phyloP scores from a whole-genome alignment of 78 protist genomes.

The Speleostelium caveatum region DNA sequence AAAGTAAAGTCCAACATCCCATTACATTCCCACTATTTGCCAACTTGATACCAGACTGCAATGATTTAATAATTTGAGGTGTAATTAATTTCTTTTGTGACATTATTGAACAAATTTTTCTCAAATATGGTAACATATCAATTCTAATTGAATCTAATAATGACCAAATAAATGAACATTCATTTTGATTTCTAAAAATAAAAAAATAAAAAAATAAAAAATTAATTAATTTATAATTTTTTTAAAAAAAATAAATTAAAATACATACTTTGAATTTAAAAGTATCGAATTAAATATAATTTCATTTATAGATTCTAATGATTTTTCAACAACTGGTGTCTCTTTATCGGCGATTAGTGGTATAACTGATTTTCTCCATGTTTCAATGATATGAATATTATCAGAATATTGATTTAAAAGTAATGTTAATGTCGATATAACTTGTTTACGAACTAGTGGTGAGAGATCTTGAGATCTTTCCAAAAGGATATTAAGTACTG shows the following conservation, averaged over 20 bases:
- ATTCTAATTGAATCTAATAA: slow-evolving; percentile 17
- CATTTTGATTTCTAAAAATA: too few species aligned
- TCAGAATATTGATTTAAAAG: background rate
- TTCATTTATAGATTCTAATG: slow-evolving; percentile 22
- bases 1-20: slow-evolving; percentile 48
- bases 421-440: slow-evolving; percentile 13
- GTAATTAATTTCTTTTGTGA: slow-evolving; percentile 55
- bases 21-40: background rate
- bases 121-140: slow-evolving; percentile 48
- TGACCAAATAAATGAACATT: background rate
- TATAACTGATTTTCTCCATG: slow-evolving; percentile 61
- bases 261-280: background rate
- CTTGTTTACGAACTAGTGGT: slow-evolving; percentile 71
- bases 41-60: slow-evolving; percentile 9
- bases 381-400: slow-evolving; percentile 9
- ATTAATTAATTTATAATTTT: background rate
- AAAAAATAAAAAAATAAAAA: background rate
- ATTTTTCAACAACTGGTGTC: slow-evolving; percentile 24
- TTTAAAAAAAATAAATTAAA: background rate
- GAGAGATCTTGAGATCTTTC: slow-evolving; percentile 47
- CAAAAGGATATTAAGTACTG: slow-evolving; percentile 4
- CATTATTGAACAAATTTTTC: slow-evolving; percentile 45
- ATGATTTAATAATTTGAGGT: slow-evolving; percentile 25
- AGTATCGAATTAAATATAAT: slow-evolving; percentile 34
- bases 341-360: slow-evolving; percentile 67